Evolutionary conservation across 257 asterid species (phyloP).

Genomic region (Ilex asprella): DNA sequence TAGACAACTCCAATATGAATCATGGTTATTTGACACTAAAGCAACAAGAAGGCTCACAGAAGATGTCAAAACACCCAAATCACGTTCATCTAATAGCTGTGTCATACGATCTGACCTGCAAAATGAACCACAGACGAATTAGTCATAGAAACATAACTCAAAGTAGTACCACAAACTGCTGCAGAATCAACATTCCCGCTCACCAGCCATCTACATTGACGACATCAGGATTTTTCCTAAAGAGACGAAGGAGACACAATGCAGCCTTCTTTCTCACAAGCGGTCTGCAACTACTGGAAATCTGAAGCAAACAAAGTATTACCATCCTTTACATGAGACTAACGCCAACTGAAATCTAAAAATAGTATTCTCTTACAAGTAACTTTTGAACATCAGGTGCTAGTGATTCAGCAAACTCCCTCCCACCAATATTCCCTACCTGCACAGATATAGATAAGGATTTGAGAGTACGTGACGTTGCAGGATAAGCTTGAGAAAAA

Average conservation of each 20-base stretch:
- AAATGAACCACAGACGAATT: constrained; percentile 12
- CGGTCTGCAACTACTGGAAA: constrained; percentile 96
- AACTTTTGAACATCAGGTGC: constrained; percentile 99
- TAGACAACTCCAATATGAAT: constrained; percentile 94
- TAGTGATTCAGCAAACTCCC: constrained; percentile 96
- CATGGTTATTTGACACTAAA: constrained; percentile 90
- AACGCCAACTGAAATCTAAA: constrained; percentile 19
- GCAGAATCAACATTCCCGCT: not conserved
- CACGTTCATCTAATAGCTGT: constrained; percentile 96
- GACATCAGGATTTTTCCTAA: constrained; percentile 91
- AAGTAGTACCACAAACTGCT: no score
- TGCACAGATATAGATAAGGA: constrained; percentile 19
- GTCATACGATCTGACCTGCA: constrained; percentile 97
- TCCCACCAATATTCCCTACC: constrained; percentile 99
- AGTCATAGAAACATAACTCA: constrained; percentile 4
- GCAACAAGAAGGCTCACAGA: constrained; percentile 97
- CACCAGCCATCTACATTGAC: constrained; percentile 99
- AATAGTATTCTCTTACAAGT: constrained; percentile 57
- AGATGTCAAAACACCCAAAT: constrained; percentile 95
- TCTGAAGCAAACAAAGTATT: constrained; percentile 22
- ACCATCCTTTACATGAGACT: constrained; percentile 1
- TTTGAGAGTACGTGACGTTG: no score
- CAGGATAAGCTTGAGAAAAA: no score
- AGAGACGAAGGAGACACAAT: constrained; percentile 89
- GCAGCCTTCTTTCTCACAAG: constrained; percentile 99